These are phyloP conservation scores for Suaeda aralocaspica DNA, from an alignment of 148 eudicot genomes.

Conservation along the genomic window DNA sequence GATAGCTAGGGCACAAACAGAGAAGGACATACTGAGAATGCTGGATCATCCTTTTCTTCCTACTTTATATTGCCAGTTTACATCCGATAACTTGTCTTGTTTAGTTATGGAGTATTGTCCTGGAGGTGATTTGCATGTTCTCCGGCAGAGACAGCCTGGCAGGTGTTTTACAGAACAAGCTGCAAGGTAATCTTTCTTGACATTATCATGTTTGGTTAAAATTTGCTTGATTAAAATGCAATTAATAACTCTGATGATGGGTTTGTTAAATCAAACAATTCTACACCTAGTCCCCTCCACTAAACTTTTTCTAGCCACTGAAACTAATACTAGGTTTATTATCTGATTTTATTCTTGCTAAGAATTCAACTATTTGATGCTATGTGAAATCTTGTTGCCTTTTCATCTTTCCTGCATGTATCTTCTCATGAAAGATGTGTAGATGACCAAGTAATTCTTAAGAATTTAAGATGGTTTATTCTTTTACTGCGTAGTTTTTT, in stretches of 20 bases:
- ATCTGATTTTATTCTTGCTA: neutral
- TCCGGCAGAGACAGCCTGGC: conserved; percentile 84
- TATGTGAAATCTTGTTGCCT: neutral
- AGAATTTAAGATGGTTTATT: no score
- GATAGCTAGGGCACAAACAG: conserved; percentile 83
- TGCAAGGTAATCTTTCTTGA: conserved; percentile 56
- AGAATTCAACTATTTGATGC: conserved; percentile 4
- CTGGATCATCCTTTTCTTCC: conserved; percentile 98
- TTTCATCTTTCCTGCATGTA: neutral
- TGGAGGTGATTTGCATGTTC: conserved; percentile 91
- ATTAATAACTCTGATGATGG: neutral
- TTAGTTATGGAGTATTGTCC: conserved; percentile 98
- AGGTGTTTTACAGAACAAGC: conserved; percentile 86
- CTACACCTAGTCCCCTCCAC: neutral
- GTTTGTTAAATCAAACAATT: neutral
- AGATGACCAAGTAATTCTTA: no score
- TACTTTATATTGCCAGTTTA: conserved; percentile 77
- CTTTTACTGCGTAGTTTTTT: neutral
- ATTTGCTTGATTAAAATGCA: conserved; percentile 3
- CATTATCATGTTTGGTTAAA: neutral
- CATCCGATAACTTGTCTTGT: conserved; percentile 84
- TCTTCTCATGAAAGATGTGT: neutral
- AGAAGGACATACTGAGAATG: conserved; percentile 79
- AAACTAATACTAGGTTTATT: neutral
- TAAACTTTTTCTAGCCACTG: neutral